Conservation (phyloP, 306 rosid genomes). For the Acmispon strigosus region DNA sequence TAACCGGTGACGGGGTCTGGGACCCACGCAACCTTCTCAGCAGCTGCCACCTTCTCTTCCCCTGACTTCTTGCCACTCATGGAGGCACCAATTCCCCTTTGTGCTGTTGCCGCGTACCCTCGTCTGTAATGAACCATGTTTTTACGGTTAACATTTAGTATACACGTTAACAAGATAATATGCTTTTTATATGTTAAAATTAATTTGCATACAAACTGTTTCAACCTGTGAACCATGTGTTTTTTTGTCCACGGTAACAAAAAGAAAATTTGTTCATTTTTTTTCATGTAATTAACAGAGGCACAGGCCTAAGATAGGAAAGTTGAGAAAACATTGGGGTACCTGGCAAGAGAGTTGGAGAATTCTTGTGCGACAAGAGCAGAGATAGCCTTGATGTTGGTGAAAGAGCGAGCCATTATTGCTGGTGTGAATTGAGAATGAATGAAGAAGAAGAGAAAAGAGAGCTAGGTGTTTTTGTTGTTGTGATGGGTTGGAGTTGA, state of each 20-base stretch:
- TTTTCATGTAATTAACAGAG: too few species aligned
- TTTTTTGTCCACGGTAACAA: too few species aligned
- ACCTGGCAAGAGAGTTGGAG: constrained; percentile 49
- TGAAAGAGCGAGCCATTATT: constrained; percentile 86
- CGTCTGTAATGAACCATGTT: constrained; percentile 37
- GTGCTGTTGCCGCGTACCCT: constrained; percentile 61
- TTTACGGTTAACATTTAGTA: too few species aligned
- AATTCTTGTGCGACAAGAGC: constrained; percentile 32
- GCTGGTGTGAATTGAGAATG: neutral
- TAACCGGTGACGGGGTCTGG: constrained; percentile 85
- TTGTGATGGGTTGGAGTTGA: neutral
- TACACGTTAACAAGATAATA: too few species aligned
- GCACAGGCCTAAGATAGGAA: too few species aligned
- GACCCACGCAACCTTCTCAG: constrained; percentile 72
- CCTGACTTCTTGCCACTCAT: constrained; percentile 37
- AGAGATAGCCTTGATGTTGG: constrained; percentile 53
- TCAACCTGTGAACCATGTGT: too few species aligned
- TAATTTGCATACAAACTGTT: too few species aligned
- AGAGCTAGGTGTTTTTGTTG: neutral
- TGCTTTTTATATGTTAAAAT: too few species aligned
- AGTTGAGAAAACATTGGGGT: neutral
- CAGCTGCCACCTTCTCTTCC: constrained; percentile 28
- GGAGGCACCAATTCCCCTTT: constrained; percentile 30
- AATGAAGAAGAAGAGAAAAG: too few species aligned
- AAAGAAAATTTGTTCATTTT: too few species aligned